These are phyloP conservation scores for Vitis cinerea DNA, from an alignment of 164 flowering plant genomes.

Conservation along the genomic window DNA sequence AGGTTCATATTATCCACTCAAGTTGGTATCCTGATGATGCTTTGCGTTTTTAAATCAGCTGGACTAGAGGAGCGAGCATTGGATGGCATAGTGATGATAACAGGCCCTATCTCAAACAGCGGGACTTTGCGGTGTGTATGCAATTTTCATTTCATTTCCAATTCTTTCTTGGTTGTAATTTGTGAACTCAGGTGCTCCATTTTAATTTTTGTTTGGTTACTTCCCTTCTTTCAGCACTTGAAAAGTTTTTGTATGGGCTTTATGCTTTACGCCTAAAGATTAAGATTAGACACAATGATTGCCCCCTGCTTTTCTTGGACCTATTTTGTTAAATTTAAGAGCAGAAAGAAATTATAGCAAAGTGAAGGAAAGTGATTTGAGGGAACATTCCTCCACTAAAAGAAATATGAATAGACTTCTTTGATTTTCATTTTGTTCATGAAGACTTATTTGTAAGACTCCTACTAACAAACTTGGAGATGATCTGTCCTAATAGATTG, in stretches of 20 bases:
- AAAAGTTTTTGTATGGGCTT: background rate
- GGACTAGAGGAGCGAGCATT: constrained; percentile 89
- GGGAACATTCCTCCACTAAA: too few relatives aligned
- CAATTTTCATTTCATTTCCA: background rate
- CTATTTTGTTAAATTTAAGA: too few relatives aligned
- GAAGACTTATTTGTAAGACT: too few relatives aligned
- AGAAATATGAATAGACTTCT: too few relatives aligned
- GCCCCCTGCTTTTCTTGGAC: too few relatives aligned
- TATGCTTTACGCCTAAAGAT: background rate
- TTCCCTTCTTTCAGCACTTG: background rate
- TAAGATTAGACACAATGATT: background rate
- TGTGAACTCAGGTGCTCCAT: background rate
- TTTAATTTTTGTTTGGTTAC: background rate
- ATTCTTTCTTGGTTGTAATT: background rate
- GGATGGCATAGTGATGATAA: constrained; percentile 99
- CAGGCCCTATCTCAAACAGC: constrained; percentile 82
- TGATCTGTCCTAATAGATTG: too few relatives aligned
- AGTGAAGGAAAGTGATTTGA: too few relatives aligned
- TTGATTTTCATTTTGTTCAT: too few relatives aligned
- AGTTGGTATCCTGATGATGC: constrained; percentile 8
- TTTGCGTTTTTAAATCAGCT: constrained; percentile 42
- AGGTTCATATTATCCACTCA: too few relatives aligned
- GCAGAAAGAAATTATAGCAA: too few relatives aligned
- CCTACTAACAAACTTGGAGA: too few relatives aligned
- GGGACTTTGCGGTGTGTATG: constrained; percentile 70